Evolutionary conservation across 2,329 filamentous ascomycete species (phyloP).

Genomic region (Teratosphaeria nubilosa): DNA sequence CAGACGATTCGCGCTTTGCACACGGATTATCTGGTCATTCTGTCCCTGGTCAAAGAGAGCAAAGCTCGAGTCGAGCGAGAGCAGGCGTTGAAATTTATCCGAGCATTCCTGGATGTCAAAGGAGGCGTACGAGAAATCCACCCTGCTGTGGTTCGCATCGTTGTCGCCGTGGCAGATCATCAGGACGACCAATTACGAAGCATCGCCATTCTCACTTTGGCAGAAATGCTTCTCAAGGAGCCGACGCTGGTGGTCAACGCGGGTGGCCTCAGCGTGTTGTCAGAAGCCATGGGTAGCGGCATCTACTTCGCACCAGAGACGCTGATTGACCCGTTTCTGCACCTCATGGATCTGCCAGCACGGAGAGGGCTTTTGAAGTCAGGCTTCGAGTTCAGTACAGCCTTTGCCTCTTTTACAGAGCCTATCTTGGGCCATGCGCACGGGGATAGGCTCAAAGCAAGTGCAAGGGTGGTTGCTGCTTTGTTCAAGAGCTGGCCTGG

Average conservation of each 20-base stretch:
- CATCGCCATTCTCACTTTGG: slow-evolving; percentile 86
- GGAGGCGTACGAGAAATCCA: slow-evolving; percentile 83
- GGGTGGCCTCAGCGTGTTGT: slow-evolving; percentile 75
- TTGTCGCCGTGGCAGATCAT: slow-evolving; percentile 83
- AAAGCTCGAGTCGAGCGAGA: slow-evolving; percentile 96
- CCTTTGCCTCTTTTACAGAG: slow-evolving; percentile 87
- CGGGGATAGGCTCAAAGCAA: slow-evolving; percentile 65
- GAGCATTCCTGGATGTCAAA: slow-evolving; percentile 91
- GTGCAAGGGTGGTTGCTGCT: slow-evolving; percentile 82
- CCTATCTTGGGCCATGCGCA: slow-evolving; percentile 48
- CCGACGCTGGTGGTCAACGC: slow-evolving; percentile 71
- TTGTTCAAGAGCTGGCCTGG: slow-evolving; percentile 92
- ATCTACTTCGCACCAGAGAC: slow-evolving; percentile 89
- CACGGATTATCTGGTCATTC: slow-evolving; percentile 83
- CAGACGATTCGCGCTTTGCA: slow-evolving; percentile 79
- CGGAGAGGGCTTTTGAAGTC: slow-evolving; percentile 73
- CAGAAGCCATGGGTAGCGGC: slow-evolving; percentile 84
- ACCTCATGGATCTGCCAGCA: slow-evolving; percentile 75
- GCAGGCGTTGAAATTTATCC: slow-evolving; percentile 91
- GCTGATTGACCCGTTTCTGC: slow-evolving; percentile 75
- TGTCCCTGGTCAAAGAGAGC: slow-evolving; percentile 87
- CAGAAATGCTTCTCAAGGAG: slow-evolving; percentile 81
- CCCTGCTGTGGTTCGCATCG: slow-evolving; percentile 72
- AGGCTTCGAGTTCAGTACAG: slow-evolving; percentile 77
- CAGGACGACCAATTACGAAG: slow-evolving; percentile 74